Evolutionary conservation across 495 filamentous ascomycete species (phyloP), one percentile per base, ranked within the genome.

Genomic region (Aspergillus nidulans): DNA sequence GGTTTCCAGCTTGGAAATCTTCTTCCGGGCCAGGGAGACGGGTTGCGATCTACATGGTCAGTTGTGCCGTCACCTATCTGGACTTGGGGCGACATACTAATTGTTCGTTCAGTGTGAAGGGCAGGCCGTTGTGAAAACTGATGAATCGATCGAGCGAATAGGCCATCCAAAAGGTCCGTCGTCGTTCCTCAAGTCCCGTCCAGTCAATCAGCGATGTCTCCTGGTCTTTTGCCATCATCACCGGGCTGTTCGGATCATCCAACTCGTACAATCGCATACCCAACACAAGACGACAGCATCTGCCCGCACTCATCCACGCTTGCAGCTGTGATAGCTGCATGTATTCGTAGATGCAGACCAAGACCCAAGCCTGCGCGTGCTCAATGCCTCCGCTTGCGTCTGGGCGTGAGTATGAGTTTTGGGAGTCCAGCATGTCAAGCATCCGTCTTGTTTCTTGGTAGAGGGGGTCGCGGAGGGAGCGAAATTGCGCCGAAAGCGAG

Each of bases 111-210:
- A 84, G 53, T 13, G 77, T 81, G 48, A 78, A 63, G 1, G 78
- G 79, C 51, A 70, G 63, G 4, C 69, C 69, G 28, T 75, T 70
- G 28, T 69, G 69, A 21, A 82, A 67, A 40, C 74, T 78, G 47
- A 78, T 71, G 21, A 82, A 73, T 0, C 76, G 70, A 59, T 84
- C 81, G 10, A 84, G 68, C 23, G 69, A 74, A 44, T 79, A 83
- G 0, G 80, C 79, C 42, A 82, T 67, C 81, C 81, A 84, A 48
- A 83, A 82, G 0, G 76, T 76, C 30, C 80, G 68, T 36, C 80
- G 62, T 53, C 73, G 71, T 53, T 82, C 79, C 52, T 84, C 81
- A 1, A 65, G 44, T 21, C 66, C 65, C 1, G 64, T 60, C 62
- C 63, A 68, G 25, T 65, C 56, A 21, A 63, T 57, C 44, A 64